Percentiles rank a stretch among this genome's conserved stretches.
Evolutionary conservation across 139 green algal genomes (phyloP).

Genomic region (Chlamydomonas sphaeroides): DNA sequence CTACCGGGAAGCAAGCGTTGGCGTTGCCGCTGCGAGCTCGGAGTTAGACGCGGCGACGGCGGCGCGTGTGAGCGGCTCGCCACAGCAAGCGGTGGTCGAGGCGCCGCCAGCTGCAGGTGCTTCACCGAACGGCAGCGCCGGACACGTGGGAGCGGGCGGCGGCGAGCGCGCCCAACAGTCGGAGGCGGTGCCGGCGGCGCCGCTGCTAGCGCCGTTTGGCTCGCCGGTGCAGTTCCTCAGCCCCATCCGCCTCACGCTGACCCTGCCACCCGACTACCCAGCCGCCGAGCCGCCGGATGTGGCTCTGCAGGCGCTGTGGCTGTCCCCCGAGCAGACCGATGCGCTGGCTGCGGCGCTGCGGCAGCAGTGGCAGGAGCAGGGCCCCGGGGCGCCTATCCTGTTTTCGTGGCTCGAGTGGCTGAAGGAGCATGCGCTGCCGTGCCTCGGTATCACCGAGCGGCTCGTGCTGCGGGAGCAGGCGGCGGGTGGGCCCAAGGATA

Average conservation of each 20-base stretch:
- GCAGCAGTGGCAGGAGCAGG: constrained; percentile 54
- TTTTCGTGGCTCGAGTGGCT: constrained; percentile 73
- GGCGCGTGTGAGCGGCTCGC: no score
- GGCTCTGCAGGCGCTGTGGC: constrained; percentile 52
- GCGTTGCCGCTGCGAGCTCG: no score
- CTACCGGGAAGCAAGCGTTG: no score
- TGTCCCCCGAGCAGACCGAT: constrained; percentile 12
- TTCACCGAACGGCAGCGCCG: no score
- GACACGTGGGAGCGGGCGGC: no score
- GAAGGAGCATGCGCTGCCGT: constrained; percentile 40
- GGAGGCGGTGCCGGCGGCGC: no score
- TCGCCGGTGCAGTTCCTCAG: constrained; percentile 45
- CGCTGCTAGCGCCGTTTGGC: constrained; percentile 8
- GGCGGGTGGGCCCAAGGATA: no score
- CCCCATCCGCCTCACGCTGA: constrained; percentile 59
- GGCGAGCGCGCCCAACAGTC: no score
- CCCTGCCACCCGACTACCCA: constrained; percentile 54
- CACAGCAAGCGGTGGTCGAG: no score
- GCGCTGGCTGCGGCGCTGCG: constrained; percentile 44
- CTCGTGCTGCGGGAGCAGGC: constrained; percentile 46
- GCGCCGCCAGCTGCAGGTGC: no score
- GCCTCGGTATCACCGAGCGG: constrained; percentile 39
- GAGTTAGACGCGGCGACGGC: no score
- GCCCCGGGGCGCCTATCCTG: constrained; percentile 48
- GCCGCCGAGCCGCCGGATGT: constrained; percentile 21